These are phyloP conservation scores for Microdochium nivale DNA, from an alignment of 2,329 filamentous ascomycete species.

Conservation along the genomic window DNA sequence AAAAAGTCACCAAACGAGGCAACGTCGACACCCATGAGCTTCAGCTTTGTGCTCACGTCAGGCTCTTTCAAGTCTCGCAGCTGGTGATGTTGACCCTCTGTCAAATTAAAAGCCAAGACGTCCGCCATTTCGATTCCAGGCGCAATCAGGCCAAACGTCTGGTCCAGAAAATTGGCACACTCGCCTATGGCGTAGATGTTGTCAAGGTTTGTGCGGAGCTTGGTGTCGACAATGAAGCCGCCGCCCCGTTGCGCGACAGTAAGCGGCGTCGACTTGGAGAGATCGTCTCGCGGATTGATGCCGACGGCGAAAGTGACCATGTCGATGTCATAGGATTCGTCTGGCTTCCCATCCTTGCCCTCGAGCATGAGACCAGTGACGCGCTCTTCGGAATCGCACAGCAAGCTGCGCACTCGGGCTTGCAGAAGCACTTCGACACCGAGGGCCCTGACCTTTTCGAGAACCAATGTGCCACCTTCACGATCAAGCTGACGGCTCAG, in stretches of 20 bases:
- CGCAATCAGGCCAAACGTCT: slow-evolving; percentile 82
- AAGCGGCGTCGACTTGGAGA: slow-evolving; percentile 23
- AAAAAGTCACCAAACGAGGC: slow-evolving; percentile 94
- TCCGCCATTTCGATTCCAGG: slow-evolving; percentile 92
- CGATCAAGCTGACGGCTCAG: slow-evolving; percentile 73
- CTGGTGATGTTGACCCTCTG: slow-evolving; percentile 65
- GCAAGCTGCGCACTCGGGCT: slow-evolving; percentile 65
- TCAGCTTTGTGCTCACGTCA: slow-evolving; percentile 85
- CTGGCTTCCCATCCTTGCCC: slow-evolving; percentile 64
- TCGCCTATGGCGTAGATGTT: slow-evolving; percentile 85
- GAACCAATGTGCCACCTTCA: slow-evolving; percentile 74
- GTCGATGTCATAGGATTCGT: slow-evolving; percentile 39
- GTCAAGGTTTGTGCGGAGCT: slow-evolving; percentile 59
- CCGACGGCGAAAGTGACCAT: slow-evolving; percentile 88
- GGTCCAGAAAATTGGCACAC: slow-evolving; percentile 81
- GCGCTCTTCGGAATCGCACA: slow-evolving; percentile 56
- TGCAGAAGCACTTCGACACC: slow-evolving; percentile 74
- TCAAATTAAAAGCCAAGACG: slow-evolving; percentile 83
- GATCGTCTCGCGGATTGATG: slow-evolving; percentile 70
- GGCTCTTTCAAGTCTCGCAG: slow-evolving; percentile 68
- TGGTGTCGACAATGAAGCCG: slow-evolving; percentile 62
- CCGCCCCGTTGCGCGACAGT: slow-evolving; percentile 54
- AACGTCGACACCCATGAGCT: slow-evolving; percentile 82
- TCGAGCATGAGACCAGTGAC: slow-evolving; percentile 72
- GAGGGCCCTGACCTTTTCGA: slow-evolving; percentile 69